Base-by-base conservation (phyloP, 192 early-diverging fungal species). In the Linnemannia hyalina region DNA sequence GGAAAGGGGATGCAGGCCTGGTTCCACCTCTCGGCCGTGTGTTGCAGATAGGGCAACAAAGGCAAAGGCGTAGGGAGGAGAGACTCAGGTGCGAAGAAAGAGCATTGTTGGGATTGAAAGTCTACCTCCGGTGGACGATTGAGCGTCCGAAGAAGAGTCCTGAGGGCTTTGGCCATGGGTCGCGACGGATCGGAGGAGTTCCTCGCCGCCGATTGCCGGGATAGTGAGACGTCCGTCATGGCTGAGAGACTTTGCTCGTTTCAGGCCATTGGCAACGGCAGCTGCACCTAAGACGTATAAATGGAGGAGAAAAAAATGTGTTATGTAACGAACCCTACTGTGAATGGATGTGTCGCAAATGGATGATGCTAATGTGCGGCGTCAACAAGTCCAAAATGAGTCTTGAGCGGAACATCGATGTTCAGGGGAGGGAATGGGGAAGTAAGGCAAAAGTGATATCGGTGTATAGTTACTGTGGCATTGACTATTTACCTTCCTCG, bases 41-140 rank as follows among this genome's bases (percentile, higher is more conserved):
- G 38, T 23, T 38, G 70, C 70, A 41, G 70, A 71, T 15, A 71
- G 35, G 6, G 41, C 70, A 71, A 42, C 41, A 38, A 71, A 71
- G 70, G 73, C 35, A 47, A 75, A 75, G 44, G 40, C 47, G 35
- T 47, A 2, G 42, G 42, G 57, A 68, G 41, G 60, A 76, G 60
- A 29, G 29, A 40, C 20, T 22, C 41, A 69, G 44, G 44, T 69
- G 32, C 41, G 40, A 77, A 44, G 68, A 47, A 46, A 6, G 69
- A 74, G 32, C 46, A 46, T 46, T 46, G 13, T 46, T 44, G 55
- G 68, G 78, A 60, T 73, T 78, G 42, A 78, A 78, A 52, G 76
- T 80, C 75, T 80, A 86, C 84, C 84, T 86, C 84, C 84, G 77
- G 40, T 74, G 78, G 79, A 71, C 84, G 79, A 86, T 38, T 32